Evolutionary conservation across 2,329 filamentous ascomycete genomes (phyloP).

Genomic region (Thelonectria blattea): DNA sequence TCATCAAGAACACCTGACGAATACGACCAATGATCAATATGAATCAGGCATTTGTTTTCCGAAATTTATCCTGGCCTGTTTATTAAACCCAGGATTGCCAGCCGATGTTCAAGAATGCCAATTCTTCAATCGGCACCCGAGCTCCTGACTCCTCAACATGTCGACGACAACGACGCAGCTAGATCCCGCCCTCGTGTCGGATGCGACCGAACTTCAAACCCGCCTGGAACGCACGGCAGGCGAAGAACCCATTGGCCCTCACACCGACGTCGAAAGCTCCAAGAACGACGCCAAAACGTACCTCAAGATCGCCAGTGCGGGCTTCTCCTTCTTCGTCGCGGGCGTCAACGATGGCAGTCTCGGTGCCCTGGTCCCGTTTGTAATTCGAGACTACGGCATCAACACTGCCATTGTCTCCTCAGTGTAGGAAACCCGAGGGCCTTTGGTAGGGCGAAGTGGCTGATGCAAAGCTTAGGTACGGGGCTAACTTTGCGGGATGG

Average conservation of each 20-base stretch:
- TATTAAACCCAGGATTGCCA: neutral
- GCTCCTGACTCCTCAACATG: neutral
- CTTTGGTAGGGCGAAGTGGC: neutral
- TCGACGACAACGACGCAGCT: conserved; percentile 17
- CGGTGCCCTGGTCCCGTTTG: conserved; percentile 67
- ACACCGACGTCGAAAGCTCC: neutral
- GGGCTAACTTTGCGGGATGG: conserved; percentile 65
- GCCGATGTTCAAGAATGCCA: no score
- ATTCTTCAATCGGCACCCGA: no score
- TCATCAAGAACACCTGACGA: neutral
- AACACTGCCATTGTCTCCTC: conserved; percentile 57
- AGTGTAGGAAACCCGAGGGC: conserved; percentile 43
- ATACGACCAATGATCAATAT: neutral
- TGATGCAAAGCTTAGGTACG: conserved; percentile 49
- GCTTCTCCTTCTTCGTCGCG: conserved; percentile 69
- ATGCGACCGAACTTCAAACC: conserved; percentile 7
- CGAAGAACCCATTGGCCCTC: conserved; percentile 1
- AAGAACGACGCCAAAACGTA: conserved; percentile 12
- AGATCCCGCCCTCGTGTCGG: conserved; percentile 5
- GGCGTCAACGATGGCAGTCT: conserved; percentile 70
- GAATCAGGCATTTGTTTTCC: neutral
- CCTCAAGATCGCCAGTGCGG: conserved; percentile 60
- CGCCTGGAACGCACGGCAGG: neutral
- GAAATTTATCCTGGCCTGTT: neutral
- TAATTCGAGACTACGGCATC: conserved; percentile 62